Base-by-base conservation (phyloP, 2,329 filamentous ascomycete species). In the Neocucurbitaria cava region DNA sequence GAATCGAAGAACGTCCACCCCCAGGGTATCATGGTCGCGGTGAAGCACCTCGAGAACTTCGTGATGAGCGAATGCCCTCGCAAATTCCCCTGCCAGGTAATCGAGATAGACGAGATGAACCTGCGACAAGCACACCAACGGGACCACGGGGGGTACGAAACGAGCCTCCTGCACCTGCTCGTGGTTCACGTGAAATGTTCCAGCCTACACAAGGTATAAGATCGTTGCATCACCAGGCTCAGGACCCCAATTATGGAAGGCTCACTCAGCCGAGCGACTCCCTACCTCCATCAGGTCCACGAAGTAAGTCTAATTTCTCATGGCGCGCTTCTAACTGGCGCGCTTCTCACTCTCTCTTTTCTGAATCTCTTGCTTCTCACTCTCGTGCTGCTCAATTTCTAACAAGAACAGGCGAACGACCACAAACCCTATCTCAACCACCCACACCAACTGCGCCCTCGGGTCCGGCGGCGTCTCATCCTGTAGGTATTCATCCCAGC, bases 201-300 rank as follows among this genome's bases (percentile, higher is more conserved):
- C 70, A 77, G 48, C 66, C 72, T 18, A 59, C 70, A 26, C 64
- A 75, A 28, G 60, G 69, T 26, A 51, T 71, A 40, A 71, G 76
- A 3, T 65, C 66, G 18, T 71, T 76, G n/a, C 74, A 74, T 9
- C 60, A 70, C 28, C 65, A 64, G 46, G 53, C 73, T 15, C 73
- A 77, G 48, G 81, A 83, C 49, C 77, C 80, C 10, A 79, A 77
- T 44, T 82, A 81, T 62, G 81, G 80, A 26, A 74, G 81, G 33
- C 68, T 83, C 17, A 83, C 82, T 56, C 72, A 72, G 24, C 75
- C 76, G n/a, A 62, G 72, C 18, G 80, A 86, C 18, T 49, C 79
- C 76, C 60, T 66, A 45, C 84, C 70, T 43, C 85, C 85, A 21
- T 83, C 82, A 35, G 85, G 84, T 1, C 85, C 85, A 46, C 77